Evolutionary conservation across 352 stramenopile species (phyloP).

Genomic region (Pythium phragmitis): DNA sequence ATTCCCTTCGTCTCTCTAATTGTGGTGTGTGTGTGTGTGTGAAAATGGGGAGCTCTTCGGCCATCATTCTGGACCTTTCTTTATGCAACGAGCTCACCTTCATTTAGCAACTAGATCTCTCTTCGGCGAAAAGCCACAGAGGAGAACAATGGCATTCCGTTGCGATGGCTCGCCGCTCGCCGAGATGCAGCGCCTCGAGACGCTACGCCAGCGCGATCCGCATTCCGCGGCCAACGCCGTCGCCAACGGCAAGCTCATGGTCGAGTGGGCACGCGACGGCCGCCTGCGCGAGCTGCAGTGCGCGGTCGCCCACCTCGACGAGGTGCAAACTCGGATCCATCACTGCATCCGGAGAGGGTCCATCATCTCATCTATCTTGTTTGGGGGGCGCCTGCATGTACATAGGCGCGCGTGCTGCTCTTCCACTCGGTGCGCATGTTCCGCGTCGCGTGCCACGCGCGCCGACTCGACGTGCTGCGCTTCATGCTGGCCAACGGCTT

Average conservation of each 20-base stretch:
- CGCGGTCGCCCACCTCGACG: constrained; percentile 44
- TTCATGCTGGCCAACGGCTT: constrained; percentile 73
- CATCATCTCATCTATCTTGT: constrained; percentile 27
- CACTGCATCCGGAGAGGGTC: neutral
- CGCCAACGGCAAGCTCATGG: constrained; percentile 61
- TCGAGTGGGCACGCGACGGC: constrained; percentile 46
- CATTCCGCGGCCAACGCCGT: constrained; percentile 57
- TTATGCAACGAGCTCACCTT: constrained; percentile 2
- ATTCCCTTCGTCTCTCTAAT: neutral
- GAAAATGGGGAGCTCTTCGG: constrained; percentile 2
- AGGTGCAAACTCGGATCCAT: constrained; percentile 24
- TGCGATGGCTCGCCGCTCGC: constrained; percentile 37
- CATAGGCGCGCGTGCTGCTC: constrained; percentile 45
- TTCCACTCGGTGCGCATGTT: constrained; percentile 77
- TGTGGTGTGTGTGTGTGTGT: too few relatives aligned
- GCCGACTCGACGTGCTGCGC: constrained; percentile 53
- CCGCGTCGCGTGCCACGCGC: constrained; percentile 42
- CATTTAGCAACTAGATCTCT: neutral
- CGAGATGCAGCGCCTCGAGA: constrained; percentile 61
- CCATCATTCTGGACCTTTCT: neutral
- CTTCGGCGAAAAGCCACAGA: constrained; percentile 2
- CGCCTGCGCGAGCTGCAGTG: constrained; percentile 51
- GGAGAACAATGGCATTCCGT: constrained; percentile 32
- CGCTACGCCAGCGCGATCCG: constrained; percentile 40
- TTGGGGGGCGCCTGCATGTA: too few relatives aligned